A percentile compares a stretch with the other conserved stretches of the same genome.
These are phyloP conservation scores for Rubus parviflorus DNA, from an alignment of 306 rosid species.

Conservation along the genomic window DNA sequence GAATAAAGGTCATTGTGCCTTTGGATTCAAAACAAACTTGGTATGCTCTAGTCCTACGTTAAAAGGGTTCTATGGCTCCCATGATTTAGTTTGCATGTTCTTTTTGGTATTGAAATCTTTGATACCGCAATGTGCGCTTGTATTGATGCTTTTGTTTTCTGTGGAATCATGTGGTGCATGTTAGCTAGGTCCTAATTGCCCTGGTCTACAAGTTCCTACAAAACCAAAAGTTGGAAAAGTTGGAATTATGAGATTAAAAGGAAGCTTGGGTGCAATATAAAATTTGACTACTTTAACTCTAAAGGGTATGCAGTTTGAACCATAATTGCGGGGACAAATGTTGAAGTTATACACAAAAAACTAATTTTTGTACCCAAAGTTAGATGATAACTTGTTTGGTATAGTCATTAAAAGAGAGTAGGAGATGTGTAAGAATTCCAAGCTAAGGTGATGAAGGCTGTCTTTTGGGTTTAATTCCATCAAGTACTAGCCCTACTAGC, in stretches of 20 bases:
- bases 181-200: slow-evolving; percentile 8
- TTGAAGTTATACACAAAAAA: not conserved
- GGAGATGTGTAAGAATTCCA: not conserved
- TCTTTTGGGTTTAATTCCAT: no score
- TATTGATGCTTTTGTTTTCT: slow-evolving; percentile 3
- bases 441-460: no score
- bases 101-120: not conserved
- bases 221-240: slow-evolving; percentile 7
- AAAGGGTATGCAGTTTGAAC: no score
- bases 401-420: not conserved
- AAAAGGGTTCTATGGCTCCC: slow-evolving; percentile 1
- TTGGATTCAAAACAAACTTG: slow-evolving; percentile 17
- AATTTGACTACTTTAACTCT: not conserved
- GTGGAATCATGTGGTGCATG: slow-evolving; percentile 11
- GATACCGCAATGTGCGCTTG: slow-evolving; percentile 4
- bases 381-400: not conserved
- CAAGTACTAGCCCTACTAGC: no score
- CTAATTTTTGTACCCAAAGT: not conserved
- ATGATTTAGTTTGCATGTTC: not conserved
- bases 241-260: slow-evolving; percentile 24
- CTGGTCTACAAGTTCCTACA: slow-evolving; percentile 17
- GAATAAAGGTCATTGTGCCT: slow-evolving; percentile 10
- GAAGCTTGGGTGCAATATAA: not conserved
- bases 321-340: not conserved
- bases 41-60: not conserved